phyloP scores from a whole-genome alignment of 768 basidiomycete genomes.

The Inosperma sp. region DNA sequence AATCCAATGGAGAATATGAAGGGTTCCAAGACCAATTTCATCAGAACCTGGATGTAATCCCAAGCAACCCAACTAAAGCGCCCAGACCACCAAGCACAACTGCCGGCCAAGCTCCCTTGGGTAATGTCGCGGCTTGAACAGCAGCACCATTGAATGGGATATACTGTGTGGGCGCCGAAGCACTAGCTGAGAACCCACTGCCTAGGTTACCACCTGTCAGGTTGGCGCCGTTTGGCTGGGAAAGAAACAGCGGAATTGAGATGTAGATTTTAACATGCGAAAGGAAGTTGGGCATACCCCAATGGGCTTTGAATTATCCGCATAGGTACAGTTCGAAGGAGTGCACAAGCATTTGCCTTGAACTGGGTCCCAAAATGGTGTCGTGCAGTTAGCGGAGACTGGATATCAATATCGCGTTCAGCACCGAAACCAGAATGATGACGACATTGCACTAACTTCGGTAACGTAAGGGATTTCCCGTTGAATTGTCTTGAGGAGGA shows the following conservation, averaged over 20 bases:
- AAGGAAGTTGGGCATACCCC: slow-evolving; percentile 30
- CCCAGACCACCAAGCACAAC: slow-evolving; percentile 35
- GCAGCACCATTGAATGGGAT: slow-evolving; percentile 46
- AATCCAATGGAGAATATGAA: too few species aligned
- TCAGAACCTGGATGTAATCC: slow-evolving; percentile 21
- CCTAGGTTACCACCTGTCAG: slow-evolving; percentile 58
- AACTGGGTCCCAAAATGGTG: slow-evolving; percentile 79
- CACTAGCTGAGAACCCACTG: slow-evolving; percentile 24
- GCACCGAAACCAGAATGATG: neutral
- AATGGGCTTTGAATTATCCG: slow-evolving; percentile 58
- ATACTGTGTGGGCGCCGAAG: slow-evolving; percentile 31
- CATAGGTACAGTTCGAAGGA: slow-evolving; percentile 52
- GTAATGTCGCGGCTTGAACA: slow-evolving; percentile 19
- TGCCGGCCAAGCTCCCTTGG: slow-evolving; percentile 32
- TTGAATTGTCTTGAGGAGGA: slow-evolving; percentile 51
- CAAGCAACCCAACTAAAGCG: slow-evolving; percentile 32
- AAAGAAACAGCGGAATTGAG: slow-evolving; percentile 7
- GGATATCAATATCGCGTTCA: neutral
- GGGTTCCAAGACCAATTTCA: neutral
- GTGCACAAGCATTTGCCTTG: slow-evolving; percentile 59
- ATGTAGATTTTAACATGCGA: neutral
- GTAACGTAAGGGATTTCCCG: slow-evolving; percentile 44
- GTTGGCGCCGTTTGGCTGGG: slow-evolving; percentile 63
- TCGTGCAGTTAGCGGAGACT: slow-evolving; percentile 72
- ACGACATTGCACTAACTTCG: slow-evolving; percentile 45